Evolutionary conservation across 805 yeast species (phyloP), one percentile per base, ranked within the genome.

Genomic region (Grigorovia transvaalensis): DNA sequence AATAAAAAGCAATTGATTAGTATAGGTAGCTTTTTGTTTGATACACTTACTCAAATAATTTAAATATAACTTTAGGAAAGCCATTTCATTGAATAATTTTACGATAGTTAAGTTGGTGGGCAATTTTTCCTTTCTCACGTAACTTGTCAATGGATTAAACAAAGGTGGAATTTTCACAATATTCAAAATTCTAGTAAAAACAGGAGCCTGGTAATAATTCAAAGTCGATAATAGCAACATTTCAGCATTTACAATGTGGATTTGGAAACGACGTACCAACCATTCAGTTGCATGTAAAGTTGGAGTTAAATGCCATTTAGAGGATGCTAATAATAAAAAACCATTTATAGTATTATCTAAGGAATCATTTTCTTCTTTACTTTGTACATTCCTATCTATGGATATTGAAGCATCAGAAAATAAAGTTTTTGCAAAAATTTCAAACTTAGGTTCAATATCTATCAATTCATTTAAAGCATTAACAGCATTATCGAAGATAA

Each of bases 231-330:
- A 68, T 46, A 93, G 63, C 35, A 93, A 63, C 51, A 74, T 65
- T 66, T 91, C 98, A 0, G 89, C 71, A 61, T 86, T 88, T 61
- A 85, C 83, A 48, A 86, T 74, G 64, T 93, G 90, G 57, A 88
- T 80, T 63, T 88, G 83, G 72, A 82, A 93, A 59, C 98, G 78
- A 71, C 99, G 84, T 18, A 93, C 84, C 23, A 90, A 79, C 99
- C 99, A 93, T 72, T 93, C 99, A 12, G 88, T 74, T 5, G 96
- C 91, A 59, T 83, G 82, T 48, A 88, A 62, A 2, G 96, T 77
- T 23, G 95, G 87, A 20, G 81, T 76, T 50, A 89, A 70, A 56
- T 81, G 77, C 77, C 91, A 81, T 66, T 82, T 82, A 1, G 95
- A 88, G 3, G 95, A 82, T 9, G 82, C 73, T 57, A 91, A 73